Evolutionary conservation across 768 basidiomycete genomes (phyloP).

Genomic region (Podaxis carcinomalis): DNA sequence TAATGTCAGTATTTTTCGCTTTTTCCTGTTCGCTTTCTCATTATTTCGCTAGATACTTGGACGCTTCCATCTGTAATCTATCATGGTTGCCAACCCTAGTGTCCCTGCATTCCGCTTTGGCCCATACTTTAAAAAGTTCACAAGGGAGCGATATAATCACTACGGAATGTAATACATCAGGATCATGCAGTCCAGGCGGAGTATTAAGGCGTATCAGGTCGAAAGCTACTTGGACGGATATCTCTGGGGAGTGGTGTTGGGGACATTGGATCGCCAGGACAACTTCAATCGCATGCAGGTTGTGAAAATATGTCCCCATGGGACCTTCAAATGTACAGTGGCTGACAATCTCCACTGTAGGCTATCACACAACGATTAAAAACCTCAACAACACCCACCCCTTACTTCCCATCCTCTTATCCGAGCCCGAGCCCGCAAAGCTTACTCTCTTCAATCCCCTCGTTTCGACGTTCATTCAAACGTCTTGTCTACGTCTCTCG

Average conservation of each 20-base stretch:
- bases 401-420: conserved; percentile 87
- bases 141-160: conserved; percentile 88
- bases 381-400: conserved; percentile 48
- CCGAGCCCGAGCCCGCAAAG: conserved; percentile 95
- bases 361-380: conserved; percentile 73
- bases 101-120: conserved; percentile 97
- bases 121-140: conserved; percentile 96
- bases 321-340: neutral
- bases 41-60: conserved; percentile 69
- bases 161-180: conserved; percentile 77
- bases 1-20: conserved; percentile 61
- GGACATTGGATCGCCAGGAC: conserved; percentile 93
- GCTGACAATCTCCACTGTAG: conserved; percentile 25
- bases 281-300: conserved; percentile 86
- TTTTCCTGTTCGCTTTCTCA: neutral
- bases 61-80: conserved; percentile 95
- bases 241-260: conserved; percentile 94
- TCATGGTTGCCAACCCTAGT: conserved; percentile 97
- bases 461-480: conserved; percentile 90
- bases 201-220: conserved; percentile 35
- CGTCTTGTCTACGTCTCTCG: conserved; percentile 91
- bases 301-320: neutral
- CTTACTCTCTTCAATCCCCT: conserved; percentile 77
- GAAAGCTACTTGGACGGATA: conserved; percentile 14
- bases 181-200: conserved; percentile 76